Evolutionary conservation across 306 rosid genomes (phyloP).

Genomic region (Luffa acutangula): DNA sequence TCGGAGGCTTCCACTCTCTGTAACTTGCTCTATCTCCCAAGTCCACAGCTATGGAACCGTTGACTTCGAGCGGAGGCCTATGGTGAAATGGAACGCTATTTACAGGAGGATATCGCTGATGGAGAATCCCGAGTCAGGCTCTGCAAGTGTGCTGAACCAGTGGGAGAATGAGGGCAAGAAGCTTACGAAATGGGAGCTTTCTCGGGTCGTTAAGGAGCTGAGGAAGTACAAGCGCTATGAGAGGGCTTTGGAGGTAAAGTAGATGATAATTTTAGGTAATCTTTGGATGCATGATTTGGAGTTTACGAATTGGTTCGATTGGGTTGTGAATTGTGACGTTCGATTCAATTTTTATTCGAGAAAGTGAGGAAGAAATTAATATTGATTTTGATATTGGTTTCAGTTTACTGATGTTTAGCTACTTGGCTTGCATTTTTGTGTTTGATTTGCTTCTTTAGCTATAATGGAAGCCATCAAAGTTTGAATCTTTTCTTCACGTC

Average conservation of each 20-base stretch:
- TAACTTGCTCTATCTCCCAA: conserved; percentile 50
- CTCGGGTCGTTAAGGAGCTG: conserved; percentile 63
- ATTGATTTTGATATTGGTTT: background rate
- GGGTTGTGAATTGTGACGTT: background rate
- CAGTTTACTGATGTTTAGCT: background rate
- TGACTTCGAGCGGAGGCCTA: conserved; percentile 59
- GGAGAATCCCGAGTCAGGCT: conserved; percentile 47
- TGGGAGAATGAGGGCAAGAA: conserved; percentile 79
- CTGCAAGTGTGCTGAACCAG: conserved; percentile 49
- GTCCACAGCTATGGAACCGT: conserved; percentile 57
- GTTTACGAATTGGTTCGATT: background rate
- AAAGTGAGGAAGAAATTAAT: background rate
- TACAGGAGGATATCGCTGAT: conserved; percentile 46
- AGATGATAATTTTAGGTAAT: background rate
- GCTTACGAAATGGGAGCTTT: conserved; percentile 77
- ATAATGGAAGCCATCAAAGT: background rate
- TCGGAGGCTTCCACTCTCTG: conserved; percentile 16
- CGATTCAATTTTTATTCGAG: background rate
- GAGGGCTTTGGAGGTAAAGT: conserved; percentile 70
- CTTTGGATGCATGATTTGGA: background rate
- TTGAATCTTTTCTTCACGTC: background rate
- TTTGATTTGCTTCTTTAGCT: background rate
- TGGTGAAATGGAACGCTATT: conserved; percentile 51
- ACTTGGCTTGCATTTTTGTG: background rate
- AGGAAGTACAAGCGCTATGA: conserved; percentile 44